A percentile compares a stretch with the other conserved stretches of the same genome.
phyloP scores from a whole-genome alignment of 169 alveolate species.

The Eimeria maxima region DNA sequence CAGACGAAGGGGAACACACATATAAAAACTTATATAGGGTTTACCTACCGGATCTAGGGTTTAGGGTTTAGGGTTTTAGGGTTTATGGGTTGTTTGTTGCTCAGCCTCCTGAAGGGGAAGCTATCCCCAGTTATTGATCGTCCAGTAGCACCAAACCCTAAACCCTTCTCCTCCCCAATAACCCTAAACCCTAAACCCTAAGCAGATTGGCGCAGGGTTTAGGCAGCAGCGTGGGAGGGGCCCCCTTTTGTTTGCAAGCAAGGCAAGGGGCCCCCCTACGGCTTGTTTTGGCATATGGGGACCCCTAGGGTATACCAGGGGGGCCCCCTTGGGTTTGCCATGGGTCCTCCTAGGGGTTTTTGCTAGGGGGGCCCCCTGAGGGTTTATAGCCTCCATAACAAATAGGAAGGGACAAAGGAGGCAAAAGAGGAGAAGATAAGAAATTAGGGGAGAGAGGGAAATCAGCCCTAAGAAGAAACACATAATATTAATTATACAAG shows the following conservation, averaged over 20 bases:
- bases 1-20: neutral
- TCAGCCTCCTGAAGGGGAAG: constrained; percentile 60
- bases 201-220: neutral
- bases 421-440: neutral
- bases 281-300: neutral
- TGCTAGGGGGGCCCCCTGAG: neutral
- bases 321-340: neutral
- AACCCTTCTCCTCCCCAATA: neutral
- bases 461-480: constrained; percentile 8
- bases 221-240: no score
- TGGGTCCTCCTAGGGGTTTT: neutral
- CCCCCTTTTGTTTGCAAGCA: neutral
- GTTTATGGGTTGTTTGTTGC: neutral
- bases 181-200: constrained; percentile 43
- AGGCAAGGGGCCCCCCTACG: neutral
- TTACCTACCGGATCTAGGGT: neutral
- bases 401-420: constrained; percentile 30
- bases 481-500: neutral
- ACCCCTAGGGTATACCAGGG: neutral
- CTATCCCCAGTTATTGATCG: neutral
- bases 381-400: constrained; percentile 29
- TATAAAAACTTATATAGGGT: neutral
- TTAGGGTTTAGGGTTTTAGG: constrained; percentile 1
- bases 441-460: constrained; percentile 32
- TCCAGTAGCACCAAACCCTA: neutral